Percentiles rank a stretch among this genome's conserved stretches.
phyloP scores from a whole-genome alignment of 352 stramenopile species.

The Pythium sp. region DNA sequence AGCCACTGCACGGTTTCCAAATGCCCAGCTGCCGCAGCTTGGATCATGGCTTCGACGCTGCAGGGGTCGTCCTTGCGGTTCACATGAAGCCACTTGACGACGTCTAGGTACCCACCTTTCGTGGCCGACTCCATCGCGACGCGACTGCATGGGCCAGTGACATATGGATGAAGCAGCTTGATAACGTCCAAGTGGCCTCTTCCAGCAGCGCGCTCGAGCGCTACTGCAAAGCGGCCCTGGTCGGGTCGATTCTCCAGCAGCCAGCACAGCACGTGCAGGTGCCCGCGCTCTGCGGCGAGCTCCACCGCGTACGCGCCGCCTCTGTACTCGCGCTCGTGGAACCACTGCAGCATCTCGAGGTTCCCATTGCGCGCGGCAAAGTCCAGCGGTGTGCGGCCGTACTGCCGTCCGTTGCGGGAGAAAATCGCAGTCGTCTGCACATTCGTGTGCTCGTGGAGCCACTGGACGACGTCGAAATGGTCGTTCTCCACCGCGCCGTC shows the following conservation, averaged over 20 bases:
- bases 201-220: neutral
- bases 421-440: conserved; percentile 9
- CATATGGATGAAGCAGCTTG: neutral
- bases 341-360: conserved; percentile 5
- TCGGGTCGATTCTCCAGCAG: neutral
- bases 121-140: neutral
- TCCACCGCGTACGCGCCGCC: neutral
- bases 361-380: conserved; percentile 7
- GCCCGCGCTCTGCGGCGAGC: neutral
- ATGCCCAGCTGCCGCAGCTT: no score
- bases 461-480: conserved; percentile 12
- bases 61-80: no score
- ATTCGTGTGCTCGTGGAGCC: conserved; percentile 17
- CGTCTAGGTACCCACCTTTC: neutral
- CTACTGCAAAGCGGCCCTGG: neutral
- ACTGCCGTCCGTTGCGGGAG: conserved; percentile 8
- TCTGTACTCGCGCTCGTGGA: neutral
- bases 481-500: conserved; percentile 10
- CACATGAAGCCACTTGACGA: neutral
- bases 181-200: neutral
- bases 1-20: no score
- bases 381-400: conserved; percentile 7
- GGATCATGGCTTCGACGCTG: no score
- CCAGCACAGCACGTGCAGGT: neutral
- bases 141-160: no score